Evolutionary conservation across 169 alveolate species (phyloP).

Genomic region (Eimeria zaria): DNA sequence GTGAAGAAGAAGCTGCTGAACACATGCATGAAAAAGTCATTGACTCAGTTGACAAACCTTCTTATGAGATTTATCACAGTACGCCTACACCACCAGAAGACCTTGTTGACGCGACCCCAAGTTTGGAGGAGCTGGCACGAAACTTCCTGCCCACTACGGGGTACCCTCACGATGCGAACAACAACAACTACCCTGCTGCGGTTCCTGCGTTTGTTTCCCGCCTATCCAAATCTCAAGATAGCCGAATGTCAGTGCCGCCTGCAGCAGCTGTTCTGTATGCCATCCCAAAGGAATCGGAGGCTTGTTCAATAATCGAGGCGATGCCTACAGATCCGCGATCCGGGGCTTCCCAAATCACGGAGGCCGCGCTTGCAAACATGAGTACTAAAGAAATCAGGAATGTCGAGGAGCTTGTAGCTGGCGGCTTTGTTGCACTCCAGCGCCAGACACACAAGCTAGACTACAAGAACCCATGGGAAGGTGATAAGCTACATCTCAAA

Average conservation of each 20-base stretch:
- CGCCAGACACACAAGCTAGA: conserved; percentile 65
- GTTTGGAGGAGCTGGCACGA: conserved; percentile 38
- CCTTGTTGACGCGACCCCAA: conserved; percentile 60
- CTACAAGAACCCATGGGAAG: conserved; percentile 56
- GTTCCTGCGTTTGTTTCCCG: conserved; percentile 54
- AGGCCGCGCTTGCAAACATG: conserved; percentile 32
- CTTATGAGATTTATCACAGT: conserved; percentile 42
- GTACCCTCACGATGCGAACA: conserved; percentile 48
- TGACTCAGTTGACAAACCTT: conserved; percentile 18
- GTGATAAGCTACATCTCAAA: conserved; percentile 35
- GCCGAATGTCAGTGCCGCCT: conserved; percentile 71
- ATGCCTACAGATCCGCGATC: conserved; percentile 74
- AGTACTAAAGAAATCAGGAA: conserved; percentile 37
- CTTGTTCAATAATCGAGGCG: conserved; percentile 11
- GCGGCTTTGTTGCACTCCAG: conserved; percentile 70
- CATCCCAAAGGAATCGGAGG: conserved; percentile 36
- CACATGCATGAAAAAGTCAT: background rate
- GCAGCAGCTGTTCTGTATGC: conserved; percentile 60
- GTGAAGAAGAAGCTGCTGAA: conserved; percentile 55
- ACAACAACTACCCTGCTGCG: conserved; percentile 51
- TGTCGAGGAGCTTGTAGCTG: conserved; percentile 60
- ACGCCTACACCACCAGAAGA: conserved; percentile 69
- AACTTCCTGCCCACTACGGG: conserved; percentile 59
- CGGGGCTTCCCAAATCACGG: conserved; percentile 52
- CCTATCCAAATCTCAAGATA: conserved; percentile 31